phyloP scores from a whole-genome alignment of 331 rosid genomes.

The Quercus tomentella region DNA sequence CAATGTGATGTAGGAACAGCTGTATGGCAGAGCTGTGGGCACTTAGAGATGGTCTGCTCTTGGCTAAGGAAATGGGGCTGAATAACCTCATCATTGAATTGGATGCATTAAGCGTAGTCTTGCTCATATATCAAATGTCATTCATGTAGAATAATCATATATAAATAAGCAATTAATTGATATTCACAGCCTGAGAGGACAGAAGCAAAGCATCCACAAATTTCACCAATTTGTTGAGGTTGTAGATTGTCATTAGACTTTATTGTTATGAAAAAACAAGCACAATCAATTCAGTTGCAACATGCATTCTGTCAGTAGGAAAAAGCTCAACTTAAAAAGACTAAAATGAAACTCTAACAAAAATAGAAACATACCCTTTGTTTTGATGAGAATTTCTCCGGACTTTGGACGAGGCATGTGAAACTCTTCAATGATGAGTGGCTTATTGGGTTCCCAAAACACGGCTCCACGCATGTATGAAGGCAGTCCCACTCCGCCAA shows the following conservation, averaged over 20 bases:
- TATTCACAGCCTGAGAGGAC: background rate
- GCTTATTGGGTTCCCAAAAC: constrained; percentile 74
- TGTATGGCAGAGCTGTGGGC: no score
- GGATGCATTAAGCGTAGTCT: no score
- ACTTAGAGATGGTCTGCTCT: no score
- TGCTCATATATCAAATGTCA: no score
- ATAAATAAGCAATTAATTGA: background rate
- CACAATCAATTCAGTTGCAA: no score
- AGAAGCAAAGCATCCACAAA: no score
- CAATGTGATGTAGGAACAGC: no score
- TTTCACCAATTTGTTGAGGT: background rate
- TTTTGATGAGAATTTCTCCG: constrained; percentile 81
- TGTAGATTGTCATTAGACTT: no score
- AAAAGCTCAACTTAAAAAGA: background rate
- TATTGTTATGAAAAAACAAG: no score
- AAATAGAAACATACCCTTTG: constrained; percentile 39
- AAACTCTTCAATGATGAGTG: constrained; percentile 77
- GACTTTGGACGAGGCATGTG: constrained; percentile 84
- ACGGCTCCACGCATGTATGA: constrained; percentile 87
- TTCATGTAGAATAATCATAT: background rate
- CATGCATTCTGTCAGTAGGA: background rate
- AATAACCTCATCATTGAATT: no score
- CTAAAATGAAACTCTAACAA: background rate
- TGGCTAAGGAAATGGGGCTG: no score
- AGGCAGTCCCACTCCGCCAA: constrained; percentile 39